Conservation (phyloP, 2,329 filamentous ascomycete species). For the Capronia coronata region DNA sequence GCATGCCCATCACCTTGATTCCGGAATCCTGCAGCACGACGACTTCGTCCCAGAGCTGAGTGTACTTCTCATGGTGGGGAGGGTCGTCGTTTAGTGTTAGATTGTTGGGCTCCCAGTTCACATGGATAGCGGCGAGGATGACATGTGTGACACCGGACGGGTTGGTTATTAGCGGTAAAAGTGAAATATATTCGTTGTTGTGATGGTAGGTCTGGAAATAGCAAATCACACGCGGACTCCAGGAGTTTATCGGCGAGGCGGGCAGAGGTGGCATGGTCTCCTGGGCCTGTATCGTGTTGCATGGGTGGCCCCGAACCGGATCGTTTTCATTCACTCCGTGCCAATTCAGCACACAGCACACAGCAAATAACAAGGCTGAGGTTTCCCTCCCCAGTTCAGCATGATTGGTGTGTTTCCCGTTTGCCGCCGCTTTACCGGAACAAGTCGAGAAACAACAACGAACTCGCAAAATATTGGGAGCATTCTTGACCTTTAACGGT, state of each 20-base stretch:
- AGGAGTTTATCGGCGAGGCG: constrained; percentile 8
- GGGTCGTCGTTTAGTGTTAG: constrained; percentile 75
- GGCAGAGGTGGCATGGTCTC: neutral
- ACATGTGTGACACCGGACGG: constrained; percentile 66
- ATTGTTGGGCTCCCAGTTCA: constrained; percentile 61
- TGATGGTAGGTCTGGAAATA: constrained; percentile 63
- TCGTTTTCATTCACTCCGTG: too few species aligned
- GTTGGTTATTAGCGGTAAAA: constrained; percentile 55
- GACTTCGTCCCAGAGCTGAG: constrained; percentile 72
- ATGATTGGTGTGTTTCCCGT: too few species aligned
- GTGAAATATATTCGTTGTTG: constrained; percentile 49
- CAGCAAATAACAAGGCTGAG: too few species aligned
- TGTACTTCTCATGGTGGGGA: constrained; percentile 60
- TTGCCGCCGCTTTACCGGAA: too few species aligned
- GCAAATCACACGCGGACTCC: constrained; percentile 37
- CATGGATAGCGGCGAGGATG: constrained; percentile 78
- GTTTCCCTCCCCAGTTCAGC: too few species aligned
- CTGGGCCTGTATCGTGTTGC: neutral
- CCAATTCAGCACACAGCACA: too few species aligned
- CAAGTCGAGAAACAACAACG: too few species aligned
- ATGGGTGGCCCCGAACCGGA: too few species aligned
- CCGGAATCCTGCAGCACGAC: constrained; percentile 63
- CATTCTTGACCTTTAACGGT: too few species aligned
- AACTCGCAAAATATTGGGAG: too few species aligned
- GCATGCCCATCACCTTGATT: constrained; percentile 76